Conservation (phyloP, 108 stramenopile species). For the Thalassiosira profunda region DNA sequence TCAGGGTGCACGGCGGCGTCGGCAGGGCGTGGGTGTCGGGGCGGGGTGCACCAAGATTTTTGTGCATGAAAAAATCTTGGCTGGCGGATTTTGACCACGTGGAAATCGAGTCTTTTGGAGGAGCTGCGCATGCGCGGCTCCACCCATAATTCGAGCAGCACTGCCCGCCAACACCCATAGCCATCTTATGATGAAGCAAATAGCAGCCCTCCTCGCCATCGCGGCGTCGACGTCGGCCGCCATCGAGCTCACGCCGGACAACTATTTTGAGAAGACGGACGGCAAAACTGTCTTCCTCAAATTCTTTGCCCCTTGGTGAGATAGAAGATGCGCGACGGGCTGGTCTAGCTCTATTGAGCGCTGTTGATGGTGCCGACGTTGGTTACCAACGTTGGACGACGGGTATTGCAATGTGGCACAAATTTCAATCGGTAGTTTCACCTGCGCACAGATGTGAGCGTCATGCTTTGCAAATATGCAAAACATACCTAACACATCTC, state of each 20-base stretch:
- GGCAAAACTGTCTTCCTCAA: constrained; percentile 85
- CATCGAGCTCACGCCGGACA: constrained; percentile 54
- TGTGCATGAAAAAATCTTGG: too few species aligned
- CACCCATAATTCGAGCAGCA: too few species aligned
- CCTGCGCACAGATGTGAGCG: background rate
- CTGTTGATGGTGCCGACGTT: background rate
- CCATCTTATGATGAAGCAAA: constrained; percentile 11
- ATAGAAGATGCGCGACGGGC: background rate
- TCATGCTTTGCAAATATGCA: background rate
- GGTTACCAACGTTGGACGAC: too few species aligned
- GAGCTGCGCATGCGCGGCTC: too few species aligned
- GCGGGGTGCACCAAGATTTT: too few species aligned
- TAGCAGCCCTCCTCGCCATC: constrained; percentile 28
- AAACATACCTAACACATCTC: background rate
- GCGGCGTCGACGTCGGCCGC: constrained; percentile 34
- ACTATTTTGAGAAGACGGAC: constrained; percentile 60
- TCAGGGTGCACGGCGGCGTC: too few species aligned
- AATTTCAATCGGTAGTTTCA: background rate
- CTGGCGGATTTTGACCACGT: too few species aligned
- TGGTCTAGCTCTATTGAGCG: background rate
- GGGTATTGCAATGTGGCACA: background rate
- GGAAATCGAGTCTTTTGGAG: too few species aligned
- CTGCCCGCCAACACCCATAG: too few species aligned
- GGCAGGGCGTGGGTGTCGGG: too few species aligned
- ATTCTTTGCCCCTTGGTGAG: constrained; percentile 82